Evolutionary conservation across 495 filamentous ascomycete species (phyloP).

Genomic region (Astrothelium macrocarpum): DNA sequence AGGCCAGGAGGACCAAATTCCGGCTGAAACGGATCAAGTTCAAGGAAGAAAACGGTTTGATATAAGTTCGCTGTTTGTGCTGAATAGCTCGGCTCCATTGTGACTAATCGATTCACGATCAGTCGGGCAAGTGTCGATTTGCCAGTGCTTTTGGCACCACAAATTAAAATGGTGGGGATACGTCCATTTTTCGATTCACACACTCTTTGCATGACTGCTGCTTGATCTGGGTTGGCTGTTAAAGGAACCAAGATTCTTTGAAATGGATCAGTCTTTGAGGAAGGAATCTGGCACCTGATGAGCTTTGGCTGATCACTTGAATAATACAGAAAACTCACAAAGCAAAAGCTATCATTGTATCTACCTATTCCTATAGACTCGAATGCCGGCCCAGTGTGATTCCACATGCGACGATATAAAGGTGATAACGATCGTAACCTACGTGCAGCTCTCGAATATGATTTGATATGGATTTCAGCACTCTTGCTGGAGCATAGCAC

Average conservation of each 20-base stretch:
- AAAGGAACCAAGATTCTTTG: not conserved
- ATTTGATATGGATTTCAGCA: slow-evolving; percentile 44
- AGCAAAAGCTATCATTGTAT: not conserved
- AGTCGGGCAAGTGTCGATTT: slow-evolving; percentile 78
- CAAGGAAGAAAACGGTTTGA: slow-evolving; percentile 53
- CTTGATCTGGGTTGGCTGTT: not conserved
- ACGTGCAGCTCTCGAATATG: slow-evolving; percentile 45
- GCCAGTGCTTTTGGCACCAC: slow-evolving; percentile 73
- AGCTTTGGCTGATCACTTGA: too few relatives aligned
- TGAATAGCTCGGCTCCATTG: not conserved
- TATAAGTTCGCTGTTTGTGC: not conserved
- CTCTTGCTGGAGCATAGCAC: slow-evolving; percentile 47
- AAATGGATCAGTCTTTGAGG: not conserved
- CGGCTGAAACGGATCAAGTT: slow-evolving; percentile 77
- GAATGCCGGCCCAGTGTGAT: not conserved
- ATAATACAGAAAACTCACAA: not conserved
- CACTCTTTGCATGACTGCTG: not conserved
- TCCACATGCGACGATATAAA: slow-evolving; percentile 67
- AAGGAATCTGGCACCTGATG: not conserved
- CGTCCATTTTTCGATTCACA: not conserved
- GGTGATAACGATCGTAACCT: slow-evolving; percentile 55
- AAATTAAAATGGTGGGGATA: slow-evolving; percentile 45
- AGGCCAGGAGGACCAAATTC: slow-evolving; percentile 72
- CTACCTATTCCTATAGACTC: not conserved
- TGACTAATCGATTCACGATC: slow-evolving; percentile 63